phyloP scores from a whole-genome alignment of 306 rosid genomes.

The Boehmeria nivea region DNA sequence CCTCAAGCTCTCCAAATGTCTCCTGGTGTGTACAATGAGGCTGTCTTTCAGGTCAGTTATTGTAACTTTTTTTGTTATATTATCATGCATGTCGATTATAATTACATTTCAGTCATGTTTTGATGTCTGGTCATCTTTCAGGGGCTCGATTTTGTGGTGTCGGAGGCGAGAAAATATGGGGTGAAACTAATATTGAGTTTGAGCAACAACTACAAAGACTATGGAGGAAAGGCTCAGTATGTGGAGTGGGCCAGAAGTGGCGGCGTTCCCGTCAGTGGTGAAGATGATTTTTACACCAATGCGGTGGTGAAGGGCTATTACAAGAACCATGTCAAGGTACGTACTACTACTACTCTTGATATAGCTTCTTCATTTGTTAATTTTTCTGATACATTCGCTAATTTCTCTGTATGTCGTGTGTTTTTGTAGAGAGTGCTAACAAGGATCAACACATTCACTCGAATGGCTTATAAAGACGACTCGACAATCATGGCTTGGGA shows the following conservation, averaged over 20 bases:
- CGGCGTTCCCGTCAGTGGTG: conserved; percentile 23
- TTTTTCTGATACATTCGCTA: not conserved
- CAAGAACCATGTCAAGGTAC: conserved; percentile 43
- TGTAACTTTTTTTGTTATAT: not conserved
- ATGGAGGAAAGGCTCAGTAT: conserved; percentile 55
- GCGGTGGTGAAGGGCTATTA: conserved; percentile 31
- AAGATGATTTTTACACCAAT: conserved; percentile 46
- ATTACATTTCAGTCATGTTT: not conserved
- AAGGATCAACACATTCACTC: conserved; percentile 45
- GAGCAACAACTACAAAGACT: conserved; percentile 43
- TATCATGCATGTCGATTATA: not conserved
- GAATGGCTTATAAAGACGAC: conserved; percentile 38
- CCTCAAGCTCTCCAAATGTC: conserved; percentile 39
- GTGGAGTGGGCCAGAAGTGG: conserved; percentile 45
- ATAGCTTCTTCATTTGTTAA: too few relatives aligned
- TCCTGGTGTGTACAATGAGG: conserved; percentile 43
- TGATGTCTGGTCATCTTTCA: not conserved
- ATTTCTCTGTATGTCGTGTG: not conserved
- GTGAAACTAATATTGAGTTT: conserved; percentile 40
- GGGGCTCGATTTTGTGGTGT: conserved; percentile 52
- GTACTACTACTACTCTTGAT: too few relatives aligned
- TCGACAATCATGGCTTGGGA: conserved; percentile 57
- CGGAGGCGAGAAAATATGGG: conserved; percentile 43
- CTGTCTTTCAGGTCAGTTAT: conserved; percentile 30
- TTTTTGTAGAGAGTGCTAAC: conserved; percentile 40